Evolutionary conservation across 1,139 yeast species (phyloP).

Genomic region (Yamadazyma atlantica): DNA sequence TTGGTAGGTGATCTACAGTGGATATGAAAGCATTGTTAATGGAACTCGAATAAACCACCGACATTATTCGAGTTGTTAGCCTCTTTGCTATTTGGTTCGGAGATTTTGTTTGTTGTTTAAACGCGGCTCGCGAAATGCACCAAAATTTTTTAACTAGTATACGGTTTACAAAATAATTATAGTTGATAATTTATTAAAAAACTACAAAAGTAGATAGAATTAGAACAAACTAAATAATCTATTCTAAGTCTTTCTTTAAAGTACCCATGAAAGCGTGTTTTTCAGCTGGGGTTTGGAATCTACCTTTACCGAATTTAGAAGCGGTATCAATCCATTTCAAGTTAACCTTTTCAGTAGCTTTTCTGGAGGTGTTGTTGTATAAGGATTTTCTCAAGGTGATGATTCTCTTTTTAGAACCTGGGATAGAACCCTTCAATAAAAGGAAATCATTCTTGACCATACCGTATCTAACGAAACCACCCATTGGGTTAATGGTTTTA

Average conservation of each 20-base stretch:
- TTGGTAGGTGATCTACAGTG: constrained; percentile 47
- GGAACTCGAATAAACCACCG: constrained; percentile 22
- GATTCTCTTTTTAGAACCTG: constrained; percentile 99
- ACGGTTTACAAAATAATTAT: neutral
- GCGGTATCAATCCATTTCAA: constrained; percentile 99
- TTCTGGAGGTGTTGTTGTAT: constrained; percentile 97
- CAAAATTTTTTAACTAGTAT: no score
- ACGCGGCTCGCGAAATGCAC: no score
- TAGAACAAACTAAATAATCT: neutral
- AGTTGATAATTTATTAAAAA: neutral
- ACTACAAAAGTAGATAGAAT: neutral
- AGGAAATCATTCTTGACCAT: constrained; percentile 95
- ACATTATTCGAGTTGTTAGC: no score
- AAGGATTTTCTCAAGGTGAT: constrained; percentile 98
- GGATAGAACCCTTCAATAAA: constrained; percentile 97
- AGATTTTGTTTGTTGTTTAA: neutral
- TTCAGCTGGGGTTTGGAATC: constrained; percentile 99
- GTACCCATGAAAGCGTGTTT: constrained; percentile 99
- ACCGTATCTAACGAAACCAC: constrained; percentile 99
- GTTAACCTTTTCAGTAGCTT: constrained; percentile 93
- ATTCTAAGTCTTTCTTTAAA: constrained; percentile 84
- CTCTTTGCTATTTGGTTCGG: neutral
- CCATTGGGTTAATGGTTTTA: constrained; percentile 99
- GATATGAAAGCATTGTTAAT: constrained; percentile 42
- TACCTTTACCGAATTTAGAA: constrained; percentile 99